Base-by-base conservation (phyloP, 139 green algal genomes). In the Auxenochlorella pyrenoidosa region DNA sequence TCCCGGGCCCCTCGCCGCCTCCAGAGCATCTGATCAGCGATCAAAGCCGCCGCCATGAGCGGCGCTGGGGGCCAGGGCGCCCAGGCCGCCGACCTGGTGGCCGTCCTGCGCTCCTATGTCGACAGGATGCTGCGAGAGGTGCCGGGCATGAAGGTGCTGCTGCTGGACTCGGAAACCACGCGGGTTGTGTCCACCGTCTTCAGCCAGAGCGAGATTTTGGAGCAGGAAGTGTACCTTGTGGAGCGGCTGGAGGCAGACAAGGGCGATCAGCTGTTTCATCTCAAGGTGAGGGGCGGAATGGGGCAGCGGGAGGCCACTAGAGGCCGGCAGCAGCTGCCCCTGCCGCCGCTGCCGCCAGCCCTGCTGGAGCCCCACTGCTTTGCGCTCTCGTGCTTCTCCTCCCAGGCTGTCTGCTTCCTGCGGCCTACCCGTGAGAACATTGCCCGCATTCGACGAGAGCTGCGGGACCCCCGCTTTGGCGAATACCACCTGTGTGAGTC, bases 131-230 rank as follows among this genome's bases (percentile, higher is more conserved):
- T 97, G 24, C 90, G 86, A 30, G 90, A 95, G 26, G 92, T 79
- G 16, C 77, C 84, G 44, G 97, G 97, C 65, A 98, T 98, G 93
- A 99, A 99, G 65, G 96, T 94, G 1, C 92, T 99, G 41, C 63
- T 99, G 36, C 88, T 99, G 26, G 97, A 99, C 86, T 91, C 92
- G 40, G 97, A 99, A 32, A 99, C 97, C 32, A 96, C 97, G 88
- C 90, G 89, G 4, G 95, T 95, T 4, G 89, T 96, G 30, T 94
- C 89, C 70, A 95, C 92, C 0, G 93, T 97, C n/a, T 96, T 95
- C 83, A 97, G 94, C 47, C 93, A 98, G 68, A 95, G 92, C n/a
- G 97, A 99, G 70, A 96, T 99, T 59, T 91, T 97, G 43, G 94
- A 98, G 80, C 92, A 96, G 40, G 95, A 97, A 83, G 96, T 99